These are phyloP conservation scores for Lodderomyces orthopsilosis DNA, from an alignment of 1,139 yeast genomes.

Conservation along the genomic window DNA sequence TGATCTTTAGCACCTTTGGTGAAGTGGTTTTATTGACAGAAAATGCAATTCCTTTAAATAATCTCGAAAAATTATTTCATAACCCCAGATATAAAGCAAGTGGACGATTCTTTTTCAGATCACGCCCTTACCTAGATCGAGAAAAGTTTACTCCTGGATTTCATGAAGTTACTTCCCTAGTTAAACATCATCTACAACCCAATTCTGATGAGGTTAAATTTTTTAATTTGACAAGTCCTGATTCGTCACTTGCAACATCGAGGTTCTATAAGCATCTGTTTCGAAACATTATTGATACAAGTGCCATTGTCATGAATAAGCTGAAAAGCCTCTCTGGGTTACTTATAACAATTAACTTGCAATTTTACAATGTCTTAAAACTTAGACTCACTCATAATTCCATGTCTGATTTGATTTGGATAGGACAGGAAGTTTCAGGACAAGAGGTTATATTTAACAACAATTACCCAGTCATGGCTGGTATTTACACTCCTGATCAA, in stretches of 20 bases:
- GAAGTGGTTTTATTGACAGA: constrained; percentile 27
- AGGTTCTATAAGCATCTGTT: constrained; percentile 7
- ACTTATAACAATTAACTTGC: constrained; percentile 26
- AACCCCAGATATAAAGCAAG: constrained; percentile 18
- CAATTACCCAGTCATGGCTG: constrained; percentile 29
- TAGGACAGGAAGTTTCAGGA: constrained; percentile 36
- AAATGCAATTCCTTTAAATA: constrained; percentile 27
- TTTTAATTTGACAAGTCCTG: constrained; percentile 19
- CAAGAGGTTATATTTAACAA: constrained; percentile 24
- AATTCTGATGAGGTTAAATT: constrained; percentile 17
- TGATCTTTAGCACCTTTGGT: constrained; percentile 32
- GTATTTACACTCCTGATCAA: constrained; percentile 32
- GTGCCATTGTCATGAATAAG: constrained; percentile 30
- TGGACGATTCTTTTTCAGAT: constrained; percentile 32
- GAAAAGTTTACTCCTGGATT: constrained; percentile 27
- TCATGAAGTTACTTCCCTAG: constrained; percentile 28
- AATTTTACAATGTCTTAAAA: constrained; percentile 22
- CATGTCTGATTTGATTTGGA: constrained; percentile 31
- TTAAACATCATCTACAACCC: constrained; percentile 25
- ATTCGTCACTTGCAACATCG: neutral
- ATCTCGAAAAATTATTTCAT: constrained; percentile 18
- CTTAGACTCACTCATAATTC: constrained; percentile 21
- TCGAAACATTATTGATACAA: constrained; percentile 28
- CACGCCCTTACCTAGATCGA: constrained; percentile 21
- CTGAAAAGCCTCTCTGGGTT: constrained; percentile 27